phyloP scores from a whole-genome alignment of 345 rosid species.

The Syzygium oleosum region DNA sequence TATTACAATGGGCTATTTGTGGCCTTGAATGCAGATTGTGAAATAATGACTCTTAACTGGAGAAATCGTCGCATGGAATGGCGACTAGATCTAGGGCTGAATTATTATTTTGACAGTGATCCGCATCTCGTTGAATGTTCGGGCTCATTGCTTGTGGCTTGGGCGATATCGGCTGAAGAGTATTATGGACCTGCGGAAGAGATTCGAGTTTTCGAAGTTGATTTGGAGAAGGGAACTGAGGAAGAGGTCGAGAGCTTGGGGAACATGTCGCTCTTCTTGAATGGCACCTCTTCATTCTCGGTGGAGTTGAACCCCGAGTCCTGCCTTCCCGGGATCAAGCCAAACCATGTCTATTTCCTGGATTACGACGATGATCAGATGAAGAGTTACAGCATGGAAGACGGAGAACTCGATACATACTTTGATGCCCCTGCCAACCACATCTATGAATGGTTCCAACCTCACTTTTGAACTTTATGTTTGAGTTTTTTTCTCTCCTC shows the following conservation, averaged over 20 bases:
- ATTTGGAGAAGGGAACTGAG: neutral
- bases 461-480: neutral
- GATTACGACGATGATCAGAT: neutral
- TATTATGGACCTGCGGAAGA: neutral
- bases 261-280: rapidly evolving
- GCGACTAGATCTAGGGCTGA: neutral
- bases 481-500: no score
- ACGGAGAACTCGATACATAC: neutral
- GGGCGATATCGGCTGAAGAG: rapidly evolving
- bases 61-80: neutral
- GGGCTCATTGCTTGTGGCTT: neutral
- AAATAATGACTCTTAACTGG: neutral
- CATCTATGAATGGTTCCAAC: neutral
- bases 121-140: neutral
- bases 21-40: neutral
- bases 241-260: neutral
- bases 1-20: neutral
- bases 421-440: neutral
- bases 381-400: neutral
- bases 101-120: rapidly evolving
- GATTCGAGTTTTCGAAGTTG: neutral
- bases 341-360: neutral
- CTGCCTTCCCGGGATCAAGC: neutral
- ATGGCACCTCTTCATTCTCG: neutral
- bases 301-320: neutral